A percentile compares a stretch with the other conserved stretches of the same genome.
Evolutionary conservation across 352 stramenopile species (phyloP).

Genomic region (Phytophthora colocasiae): DNA sequence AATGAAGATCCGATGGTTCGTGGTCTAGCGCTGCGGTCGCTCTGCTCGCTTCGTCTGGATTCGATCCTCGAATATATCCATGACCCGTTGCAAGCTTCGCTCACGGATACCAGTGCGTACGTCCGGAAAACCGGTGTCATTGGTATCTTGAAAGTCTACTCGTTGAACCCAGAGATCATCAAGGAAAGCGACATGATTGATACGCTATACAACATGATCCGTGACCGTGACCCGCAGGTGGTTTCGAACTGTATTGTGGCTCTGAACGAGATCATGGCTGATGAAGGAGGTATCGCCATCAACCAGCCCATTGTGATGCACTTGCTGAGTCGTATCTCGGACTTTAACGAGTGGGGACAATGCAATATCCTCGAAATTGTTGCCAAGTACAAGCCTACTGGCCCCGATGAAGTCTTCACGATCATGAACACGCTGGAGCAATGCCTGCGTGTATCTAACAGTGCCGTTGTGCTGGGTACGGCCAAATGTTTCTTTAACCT

Average conservation of each 20-base stretch:
- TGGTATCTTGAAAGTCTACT: conserved; percentile 98
- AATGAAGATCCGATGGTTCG: conserved; percentile 99
- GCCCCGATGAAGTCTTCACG: conserved; percentile 96
- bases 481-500: conserved; percentile 98
- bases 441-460: conserved; percentile 96
- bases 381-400: conserved; percentile 93
- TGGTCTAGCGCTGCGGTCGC: conserved; percentile 95
- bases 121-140: conserved; percentile 99
- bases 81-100: conserved; percentile 90
- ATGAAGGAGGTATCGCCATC: conserved; percentile 97
- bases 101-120: conserved; percentile 97
- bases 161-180: conserved; percentile 92
- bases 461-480: conserved; percentile 95
- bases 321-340: conserved; percentile 97
- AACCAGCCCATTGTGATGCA: conserved; percentile 98
- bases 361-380: conserved; percentile 97
- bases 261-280: conserved; percentile 98
- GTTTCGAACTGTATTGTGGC: conserved; percentile 98
- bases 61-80: conserved; percentile 99
- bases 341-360: conserved; percentile 99
- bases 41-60: conserved; percentile 97
- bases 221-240: conserved; percentile 97
- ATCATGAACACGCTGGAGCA: conserved; percentile 99
- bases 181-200: conserved; percentile 96
- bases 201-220: conserved; percentile 99